Evolutionary conservation across 768 basidiomycete genomes (phyloP), one percentile per base, ranked within the genome.

Genomic region (Amanita subjunquillea): DNA sequence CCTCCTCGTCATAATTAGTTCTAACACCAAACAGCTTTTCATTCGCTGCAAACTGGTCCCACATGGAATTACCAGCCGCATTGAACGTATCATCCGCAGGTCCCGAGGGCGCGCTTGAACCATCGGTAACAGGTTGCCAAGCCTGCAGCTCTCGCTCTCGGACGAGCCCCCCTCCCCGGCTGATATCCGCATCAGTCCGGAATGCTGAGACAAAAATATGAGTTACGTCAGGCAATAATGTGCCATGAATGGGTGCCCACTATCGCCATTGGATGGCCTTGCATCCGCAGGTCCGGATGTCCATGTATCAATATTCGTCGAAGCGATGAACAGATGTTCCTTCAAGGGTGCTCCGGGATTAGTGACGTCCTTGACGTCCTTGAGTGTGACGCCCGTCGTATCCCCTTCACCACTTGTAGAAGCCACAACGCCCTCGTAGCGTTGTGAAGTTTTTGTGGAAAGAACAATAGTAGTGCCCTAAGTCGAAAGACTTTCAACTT

Each of bases 21-120:
- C 76, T 91, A 56, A 95, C 83, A 22, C 96, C 96, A 63, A 96
- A 98, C 51, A 91, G 74, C 60, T 87, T 76, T 68, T 98, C 95
- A 67, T 98, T 99, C 39, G 74, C 90, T 17, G 83, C 84, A 60
- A 95, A 99, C 67, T 96, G 92, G 67, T 99, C 93, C 91, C 94
- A 93, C 2, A 73, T 62, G 27, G 68, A 63, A 54, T 68, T 71
- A 41, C 60, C 65, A 13, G 75, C 67, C 9, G 75, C 62, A 3
- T 82, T 85, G 58, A 90, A 91, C 0, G 87, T 89, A 30, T 88
- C 87, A 62, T 90, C 88, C 39, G 72, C 73, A 46, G 64, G 65
- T 32, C 61, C 58, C 22, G 65, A 56, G 30, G 63, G 56, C 15
- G 60, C 51, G 15, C 64, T 47, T 17, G 65, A 56, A 3, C 67